A percentile compares a stretch with the other conserved stretches of the same genome.
Conservation (phyloP, 192 early-diverging fungal species). For the Backusella mclennaniae region DNA sequence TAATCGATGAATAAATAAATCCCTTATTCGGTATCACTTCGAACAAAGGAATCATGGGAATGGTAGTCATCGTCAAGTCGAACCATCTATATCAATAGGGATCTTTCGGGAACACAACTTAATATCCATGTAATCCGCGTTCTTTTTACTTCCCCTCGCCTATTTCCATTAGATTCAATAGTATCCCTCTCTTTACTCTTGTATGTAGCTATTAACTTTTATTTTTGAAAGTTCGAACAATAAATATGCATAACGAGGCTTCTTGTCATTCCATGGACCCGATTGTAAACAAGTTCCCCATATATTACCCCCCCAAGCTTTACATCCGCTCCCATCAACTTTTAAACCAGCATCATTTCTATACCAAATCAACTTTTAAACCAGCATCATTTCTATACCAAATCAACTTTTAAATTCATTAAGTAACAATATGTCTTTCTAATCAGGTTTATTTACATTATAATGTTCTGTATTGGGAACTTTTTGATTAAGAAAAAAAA, state of each 20-base stretch:
- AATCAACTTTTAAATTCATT: not conserved
- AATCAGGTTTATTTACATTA: conserved; percentile 6
- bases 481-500: not conserved
- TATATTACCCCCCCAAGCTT: too few relatives aligned
- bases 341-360: not conserved
- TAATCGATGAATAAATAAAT: not conserved
- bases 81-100: not conserved
- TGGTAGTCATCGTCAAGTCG: not conserved
- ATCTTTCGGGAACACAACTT: not conserved
- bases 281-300: not conserved
- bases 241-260: not conserved
- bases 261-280: not conserved
- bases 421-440: conserved; percentile 1
- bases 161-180: not conserved
- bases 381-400: not conserved
- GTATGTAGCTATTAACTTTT: not conserved
- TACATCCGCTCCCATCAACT: not conserved
- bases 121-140: not conserved
- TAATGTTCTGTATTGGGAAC: not conserved
- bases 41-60: not conserved
- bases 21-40: not conserved
- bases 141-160: not conserved
- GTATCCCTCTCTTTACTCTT: not conserved
- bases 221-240: not conserved
- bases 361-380: not conserved